Conservation (phyloP, 768 basidiomycete species). For the Chalciporus pseudorubinellus region DNA sequence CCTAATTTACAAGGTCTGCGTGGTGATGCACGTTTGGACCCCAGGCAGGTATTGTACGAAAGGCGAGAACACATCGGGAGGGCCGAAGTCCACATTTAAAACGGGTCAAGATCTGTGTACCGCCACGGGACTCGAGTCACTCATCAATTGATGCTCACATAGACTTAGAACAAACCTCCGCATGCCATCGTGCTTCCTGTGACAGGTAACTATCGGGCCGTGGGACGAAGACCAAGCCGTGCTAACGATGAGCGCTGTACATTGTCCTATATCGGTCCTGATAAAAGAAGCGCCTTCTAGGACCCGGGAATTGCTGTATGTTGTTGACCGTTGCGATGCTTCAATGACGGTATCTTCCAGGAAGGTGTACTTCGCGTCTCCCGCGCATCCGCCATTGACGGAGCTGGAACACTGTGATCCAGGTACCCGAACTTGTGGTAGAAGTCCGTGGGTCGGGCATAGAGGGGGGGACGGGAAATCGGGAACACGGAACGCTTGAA, state of each 20-base stretch:
- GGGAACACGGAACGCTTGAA: conserved; percentile 5
- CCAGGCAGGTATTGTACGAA: conserved; percentile 14
- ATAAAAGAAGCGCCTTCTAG: background rate
- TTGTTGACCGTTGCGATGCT: background rate
- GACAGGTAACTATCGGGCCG: background rate
- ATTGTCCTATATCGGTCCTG: background rate
- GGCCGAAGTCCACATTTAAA: conserved; percentile 10
- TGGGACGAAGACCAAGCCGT: background rate
- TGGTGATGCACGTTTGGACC: conserved; percentile 5
- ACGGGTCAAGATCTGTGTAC: background rate
- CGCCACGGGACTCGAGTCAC: conserved; percentile 3
- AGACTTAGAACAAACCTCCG: background rate
- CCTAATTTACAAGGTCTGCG: conserved; percentile 10
- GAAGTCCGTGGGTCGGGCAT: conserved; percentile 18
- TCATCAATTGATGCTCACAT: background rate
- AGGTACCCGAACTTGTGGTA: conserved; percentile 10
- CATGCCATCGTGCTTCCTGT: background rate
- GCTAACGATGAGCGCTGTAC: background rate
- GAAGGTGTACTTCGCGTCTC: conserved; percentile 11
- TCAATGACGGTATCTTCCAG: conserved; percentile 2
- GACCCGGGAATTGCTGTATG: background rate
- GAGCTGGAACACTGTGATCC: conserved; percentile 8
- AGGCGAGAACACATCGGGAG: conserved; percentile 5
- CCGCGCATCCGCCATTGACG: conserved; percentile 29
- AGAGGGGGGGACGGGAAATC: conserved; percentile 18